Percentiles rank a stretch among this genome's conserved stretches.
Evolutionary conservation across 2,329 filamentous ascomycete genomes (phyloP).

Genomic region (Calonectria montana): DNA sequence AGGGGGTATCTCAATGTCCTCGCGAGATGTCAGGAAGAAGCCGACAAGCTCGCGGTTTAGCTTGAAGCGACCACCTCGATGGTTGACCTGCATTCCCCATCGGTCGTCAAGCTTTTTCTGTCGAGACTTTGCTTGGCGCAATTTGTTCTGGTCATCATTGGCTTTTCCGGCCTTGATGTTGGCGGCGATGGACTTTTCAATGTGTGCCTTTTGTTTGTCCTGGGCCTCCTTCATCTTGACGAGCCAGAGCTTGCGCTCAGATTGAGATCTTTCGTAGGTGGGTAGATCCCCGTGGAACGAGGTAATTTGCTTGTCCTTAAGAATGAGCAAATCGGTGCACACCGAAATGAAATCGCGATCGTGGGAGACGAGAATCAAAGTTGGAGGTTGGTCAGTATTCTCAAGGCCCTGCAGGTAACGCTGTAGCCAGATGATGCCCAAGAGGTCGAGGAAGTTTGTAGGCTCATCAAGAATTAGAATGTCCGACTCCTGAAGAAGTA

Average conservation of each 20-base stretch:
- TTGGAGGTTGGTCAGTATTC: slow-evolving; percentile 66
- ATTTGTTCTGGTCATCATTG: slow-evolving; percentile 85
- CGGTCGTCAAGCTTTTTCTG: slow-evolving; percentile 88
- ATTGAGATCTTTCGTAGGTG: slow-evolving; percentile 75
- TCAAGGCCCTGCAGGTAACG: slow-evolving; percentile 72
- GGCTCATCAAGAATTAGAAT: slow-evolving; percentile 88
- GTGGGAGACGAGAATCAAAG: slow-evolving; percentile 84
- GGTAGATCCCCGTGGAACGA: slow-evolving; percentile 82
- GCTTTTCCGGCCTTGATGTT: slow-evolving; percentile 81
- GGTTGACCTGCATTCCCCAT: slow-evolving; percentile 79
- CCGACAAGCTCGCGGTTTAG: slow-evolving; percentile 79
- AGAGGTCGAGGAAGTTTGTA: slow-evolving; percentile 86
- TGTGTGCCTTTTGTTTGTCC: slow-evolving; percentile 82
- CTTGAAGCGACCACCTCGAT: slow-evolving; percentile 81
- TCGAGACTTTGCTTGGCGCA: slow-evolving; percentile 85
- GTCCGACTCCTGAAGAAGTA: slow-evolving; percentile 78
- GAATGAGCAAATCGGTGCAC: slow-evolving; percentile 81
- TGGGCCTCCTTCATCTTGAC: slow-evolving; percentile 84
- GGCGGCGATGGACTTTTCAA: slow-evolving; percentile 80
- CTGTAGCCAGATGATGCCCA: slow-evolving; percentile 88
- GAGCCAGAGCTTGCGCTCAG: slow-evolving; percentile 76
- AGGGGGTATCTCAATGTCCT: slow-evolving; percentile 77
- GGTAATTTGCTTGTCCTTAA: slow-evolving; percentile 77
- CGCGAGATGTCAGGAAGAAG: slow-evolving; percentile 67
- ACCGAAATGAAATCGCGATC: slow-evolving; percentile 84